Percentiles rank a stretch among this genome's conserved stretches.
Conservation (phyloP, 2,329 filamentous ascomycete genomes). For the Penicillium sp. region DNA sequence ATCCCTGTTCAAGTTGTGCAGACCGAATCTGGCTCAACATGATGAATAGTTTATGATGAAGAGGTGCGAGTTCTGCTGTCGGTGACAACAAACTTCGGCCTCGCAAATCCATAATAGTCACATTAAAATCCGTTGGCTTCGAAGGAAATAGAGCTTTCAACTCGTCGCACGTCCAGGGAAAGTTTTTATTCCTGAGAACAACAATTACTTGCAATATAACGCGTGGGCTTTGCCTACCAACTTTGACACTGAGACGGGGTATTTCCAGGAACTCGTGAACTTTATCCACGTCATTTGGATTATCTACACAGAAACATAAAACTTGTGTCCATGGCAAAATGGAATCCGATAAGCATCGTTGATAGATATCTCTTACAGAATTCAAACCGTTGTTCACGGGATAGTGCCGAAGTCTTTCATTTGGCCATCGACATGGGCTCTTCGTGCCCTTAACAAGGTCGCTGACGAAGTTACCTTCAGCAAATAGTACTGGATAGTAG, state of each 20-base stretch:
- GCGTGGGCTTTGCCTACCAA: neutral
- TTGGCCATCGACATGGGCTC: neutral
- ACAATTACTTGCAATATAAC: slow-evolving; percentile 6
- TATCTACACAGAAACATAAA: slow-evolving; percentile 16
- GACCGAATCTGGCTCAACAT: too few species aligned
- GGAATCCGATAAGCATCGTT: neutral
- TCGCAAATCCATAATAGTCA: too few species aligned
- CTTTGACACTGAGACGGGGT: neutral
- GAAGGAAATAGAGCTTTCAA: too few species aligned
- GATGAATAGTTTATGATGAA: too few species aligned
- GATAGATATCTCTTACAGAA: neutral
- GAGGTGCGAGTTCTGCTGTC: too few species aligned
- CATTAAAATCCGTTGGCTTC: too few species aligned
- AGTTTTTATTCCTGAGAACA: neutral
- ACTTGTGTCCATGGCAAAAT: slow-evolving; percentile 15
- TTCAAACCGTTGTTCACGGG: neutral
- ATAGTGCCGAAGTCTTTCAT: neutral
- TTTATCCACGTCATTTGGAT: slow-evolving; percentile 2
- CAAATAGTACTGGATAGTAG: slow-evolving; percentile 12
- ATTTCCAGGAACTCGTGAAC: neutral
- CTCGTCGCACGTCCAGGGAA: too few species aligned
- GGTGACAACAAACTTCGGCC: too few species aligned
- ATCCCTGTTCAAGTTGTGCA: neutral
- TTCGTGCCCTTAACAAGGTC: neutral
- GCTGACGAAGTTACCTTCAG: slow-evolving; percentile 5